Conservation (phyloP, 768 basidiomycete species). For the Phaeotremella skinneri region DNA sequence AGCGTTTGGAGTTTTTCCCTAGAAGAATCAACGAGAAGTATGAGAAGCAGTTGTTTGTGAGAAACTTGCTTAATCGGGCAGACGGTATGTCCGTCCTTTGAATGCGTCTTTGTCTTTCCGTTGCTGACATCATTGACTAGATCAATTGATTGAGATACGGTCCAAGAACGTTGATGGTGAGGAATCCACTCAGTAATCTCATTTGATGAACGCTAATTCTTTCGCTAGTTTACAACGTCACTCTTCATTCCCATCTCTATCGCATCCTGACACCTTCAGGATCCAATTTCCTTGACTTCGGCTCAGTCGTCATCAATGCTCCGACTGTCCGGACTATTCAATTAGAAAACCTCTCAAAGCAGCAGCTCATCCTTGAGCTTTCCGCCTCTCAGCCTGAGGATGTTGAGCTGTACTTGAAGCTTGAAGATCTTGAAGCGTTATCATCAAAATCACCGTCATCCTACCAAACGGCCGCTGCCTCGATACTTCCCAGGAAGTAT, state of each 20-base stretch:
- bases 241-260: conserved; percentile 49
- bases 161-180: conserved; percentile 45
- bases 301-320: conserved; percentile 43
- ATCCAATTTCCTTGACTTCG: conserved; percentile 50
- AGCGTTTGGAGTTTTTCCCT: conserved; percentile 49
- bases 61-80: conserved; percentile 44
- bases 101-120: neutral
- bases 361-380: conserved; percentile 34
- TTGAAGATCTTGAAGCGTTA: conserved; percentile 21
- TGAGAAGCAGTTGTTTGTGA: conserved; percentile 47
- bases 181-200: neutral
- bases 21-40: conserved; percentile 49
- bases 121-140: conserved; percentile 9
- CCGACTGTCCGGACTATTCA: conserved; percentile 42
- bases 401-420: conserved; percentile 43
- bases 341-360: conserved; percentile 40
- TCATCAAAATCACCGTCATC: neutral
- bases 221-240: conserved; percentile 39
- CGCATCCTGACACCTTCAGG: conserved; percentile 49
- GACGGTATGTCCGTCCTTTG: conserved; percentile 21
- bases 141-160: conserved; percentile 41
- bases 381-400: conserved; percentile 47
- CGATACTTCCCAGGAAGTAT: neutral
- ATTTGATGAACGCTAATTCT: neutral
- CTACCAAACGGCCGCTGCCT: conserved; percentile 1